A percentile compares a stretch with the other conserved stretches of the same genome.
Conservation (phyloP, 2,329 filamentous ascomycete genomes). For the Diaporthe destruens region DNA sequence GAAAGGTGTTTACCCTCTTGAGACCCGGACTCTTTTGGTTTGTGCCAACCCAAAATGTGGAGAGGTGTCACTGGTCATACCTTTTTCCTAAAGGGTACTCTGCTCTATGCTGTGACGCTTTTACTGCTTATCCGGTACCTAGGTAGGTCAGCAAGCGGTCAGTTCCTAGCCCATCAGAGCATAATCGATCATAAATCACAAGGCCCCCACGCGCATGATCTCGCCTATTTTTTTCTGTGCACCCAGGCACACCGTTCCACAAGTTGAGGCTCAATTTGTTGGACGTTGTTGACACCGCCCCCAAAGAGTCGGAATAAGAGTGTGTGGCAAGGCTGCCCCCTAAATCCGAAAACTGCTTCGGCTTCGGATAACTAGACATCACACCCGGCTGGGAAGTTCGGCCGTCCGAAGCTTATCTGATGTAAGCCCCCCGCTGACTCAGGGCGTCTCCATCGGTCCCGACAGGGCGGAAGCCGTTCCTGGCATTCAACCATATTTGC, state of each 20-base stretch:
- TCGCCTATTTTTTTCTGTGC: no score
- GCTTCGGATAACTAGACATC: background rate
- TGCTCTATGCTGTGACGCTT: background rate
- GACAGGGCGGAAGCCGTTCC: background rate
- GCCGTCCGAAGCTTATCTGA: constrained; percentile 19
- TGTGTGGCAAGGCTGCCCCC: background rate
- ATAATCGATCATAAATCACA: no score
- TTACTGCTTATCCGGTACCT: no score
- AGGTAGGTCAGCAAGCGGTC: background rate
- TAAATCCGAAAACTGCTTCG: background rate
- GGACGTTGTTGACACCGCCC: background rate
- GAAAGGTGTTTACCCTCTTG: background rate
- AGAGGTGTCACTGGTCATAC: background rate
- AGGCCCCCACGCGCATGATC: background rate
- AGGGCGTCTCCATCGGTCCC: background rate
- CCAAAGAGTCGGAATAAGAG: background rate
- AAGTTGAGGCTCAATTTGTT: background rate
- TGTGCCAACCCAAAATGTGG: background rate
- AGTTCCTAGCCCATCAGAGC: background rate
- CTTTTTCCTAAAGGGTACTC: background rate
- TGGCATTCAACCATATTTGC: background rate
- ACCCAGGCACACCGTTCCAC: background rate
- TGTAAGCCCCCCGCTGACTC: constrained; percentile 3
- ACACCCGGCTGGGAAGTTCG: background rate
- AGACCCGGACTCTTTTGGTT: background rate